These are phyloP conservation scores for Rhododendron mucronatum DNA, from an alignment of 148 eudicot species.

Conservation along the genomic window DNA sequence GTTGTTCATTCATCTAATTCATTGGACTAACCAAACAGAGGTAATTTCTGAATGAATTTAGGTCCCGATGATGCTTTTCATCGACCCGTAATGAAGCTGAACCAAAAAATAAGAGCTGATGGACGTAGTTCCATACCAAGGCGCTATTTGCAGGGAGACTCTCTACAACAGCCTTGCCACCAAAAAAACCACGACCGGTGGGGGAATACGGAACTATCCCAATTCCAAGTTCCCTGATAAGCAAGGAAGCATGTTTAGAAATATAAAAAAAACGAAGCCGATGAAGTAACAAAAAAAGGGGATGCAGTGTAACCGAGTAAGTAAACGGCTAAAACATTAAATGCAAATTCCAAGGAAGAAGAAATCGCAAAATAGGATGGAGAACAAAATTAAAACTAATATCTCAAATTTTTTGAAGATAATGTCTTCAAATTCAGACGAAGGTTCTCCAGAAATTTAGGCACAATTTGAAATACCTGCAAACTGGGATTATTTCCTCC, in stretches of 20 bases:
- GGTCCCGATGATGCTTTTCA: not conserved
- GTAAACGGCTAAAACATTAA: not conserved
- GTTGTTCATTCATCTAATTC: not conserved
- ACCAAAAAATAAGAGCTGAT: not conserved
- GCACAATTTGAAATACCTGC: conserved; percentile 40
- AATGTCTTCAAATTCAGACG: not conserved
- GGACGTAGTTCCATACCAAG: conserved; percentile 35
- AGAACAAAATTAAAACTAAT: not conserved
- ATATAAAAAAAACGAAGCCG: not conserved
- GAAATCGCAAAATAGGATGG: not conserved
- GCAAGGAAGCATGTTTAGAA: not conserved
- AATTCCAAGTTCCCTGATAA: conserved; percentile 68
- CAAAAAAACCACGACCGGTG: conserved; percentile 73
- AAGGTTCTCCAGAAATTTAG: not conserved
- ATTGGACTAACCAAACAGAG: not conserved
- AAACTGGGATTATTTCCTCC: conserved; percentile 60
- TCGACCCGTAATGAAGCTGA: not conserved
- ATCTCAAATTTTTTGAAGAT: not conserved
- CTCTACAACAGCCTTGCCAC: conserved; percentile 67
- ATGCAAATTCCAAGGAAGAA: not conserved
- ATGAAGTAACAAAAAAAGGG: not conserved
- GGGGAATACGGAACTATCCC: conserved; percentile 78
- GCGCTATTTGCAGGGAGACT: conserved; percentile 40
- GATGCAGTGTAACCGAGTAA: not conserved
- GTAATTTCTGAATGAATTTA: not conserved